These are phyloP conservation scores for Nakazawaea ishiwadae DNA, from an alignment of 805 yeast species.

Conservation along the genomic window DNA sequence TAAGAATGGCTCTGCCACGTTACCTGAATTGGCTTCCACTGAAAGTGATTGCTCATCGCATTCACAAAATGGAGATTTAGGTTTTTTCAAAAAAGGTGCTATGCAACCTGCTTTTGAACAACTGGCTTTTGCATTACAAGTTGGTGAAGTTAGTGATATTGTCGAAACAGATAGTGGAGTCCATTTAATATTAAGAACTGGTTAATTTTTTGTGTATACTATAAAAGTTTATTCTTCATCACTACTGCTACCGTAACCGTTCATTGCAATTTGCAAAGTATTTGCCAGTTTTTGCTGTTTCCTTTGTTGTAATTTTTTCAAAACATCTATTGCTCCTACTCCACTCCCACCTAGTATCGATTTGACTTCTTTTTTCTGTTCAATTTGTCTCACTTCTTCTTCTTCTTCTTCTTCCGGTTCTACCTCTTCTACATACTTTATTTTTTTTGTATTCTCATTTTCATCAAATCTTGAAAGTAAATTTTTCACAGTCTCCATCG, in stretches of 20 bases:
- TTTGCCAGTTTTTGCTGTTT: conserved; percentile 8
- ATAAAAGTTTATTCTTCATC: conserved; percentile 7
- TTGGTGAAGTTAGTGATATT: conserved; percentile 78
- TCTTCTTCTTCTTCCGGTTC: conserved; percentile 23
- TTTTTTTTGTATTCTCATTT: conserved; percentile 19
- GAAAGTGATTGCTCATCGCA: conserved; percentile 90
- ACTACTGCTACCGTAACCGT: conserved; percentile 7
- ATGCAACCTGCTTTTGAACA: conserved; percentile 96
- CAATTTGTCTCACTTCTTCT: conserved; percentile 13
- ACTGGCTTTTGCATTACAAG: conserved; percentile 74
- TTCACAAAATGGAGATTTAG: conserved; percentile 86
- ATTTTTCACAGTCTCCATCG: conserved; percentile 47
- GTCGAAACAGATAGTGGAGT: conserved; percentile 91
- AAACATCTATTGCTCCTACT: not conserved
- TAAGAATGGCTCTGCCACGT: conserved; percentile 56
- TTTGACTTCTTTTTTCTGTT: conserved; percentile 1
- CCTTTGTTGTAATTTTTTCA: not conserved
- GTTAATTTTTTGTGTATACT: too few relatives aligned
- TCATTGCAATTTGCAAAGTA: not conserved
- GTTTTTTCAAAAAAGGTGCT: conserved; percentile 80
- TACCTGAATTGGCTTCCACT: conserved; percentile 70
- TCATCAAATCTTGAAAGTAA: conserved; percentile 32
- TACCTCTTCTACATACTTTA: conserved; percentile 19
- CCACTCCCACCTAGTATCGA: not conserved
- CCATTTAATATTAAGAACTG: conserved; percentile 84